Conservation (phyloP, 208 protist genomes). For the Trypanosoma rangeli region DNA sequence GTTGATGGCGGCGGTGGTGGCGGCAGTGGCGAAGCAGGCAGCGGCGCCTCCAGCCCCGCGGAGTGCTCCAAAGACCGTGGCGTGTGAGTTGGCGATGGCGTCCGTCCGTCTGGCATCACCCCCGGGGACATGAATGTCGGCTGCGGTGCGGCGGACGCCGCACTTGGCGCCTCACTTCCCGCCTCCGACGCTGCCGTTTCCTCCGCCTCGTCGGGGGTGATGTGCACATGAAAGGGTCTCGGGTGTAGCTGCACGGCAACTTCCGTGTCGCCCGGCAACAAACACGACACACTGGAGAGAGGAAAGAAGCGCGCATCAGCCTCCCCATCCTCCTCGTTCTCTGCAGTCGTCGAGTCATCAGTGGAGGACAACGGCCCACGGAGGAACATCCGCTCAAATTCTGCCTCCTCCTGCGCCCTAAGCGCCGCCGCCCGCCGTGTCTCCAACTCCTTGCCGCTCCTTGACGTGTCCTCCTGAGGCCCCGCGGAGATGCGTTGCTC, state of each 20-base stretch:
- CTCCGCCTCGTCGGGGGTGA: not conserved
- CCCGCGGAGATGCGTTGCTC: conserved; percentile 4
- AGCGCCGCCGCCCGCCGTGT: conserved; percentile 1
- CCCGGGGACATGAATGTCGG: not conserved
- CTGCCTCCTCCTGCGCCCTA: conserved; percentile 11
- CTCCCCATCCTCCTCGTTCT: not conserved
- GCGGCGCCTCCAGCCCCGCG: not conserved
- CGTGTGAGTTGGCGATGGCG: not conserved
- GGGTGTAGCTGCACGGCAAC: conserved; percentile 4
- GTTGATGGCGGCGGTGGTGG: not conserved
- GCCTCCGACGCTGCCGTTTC: conserved; percentile 2
- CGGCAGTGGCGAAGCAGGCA: not conserved
- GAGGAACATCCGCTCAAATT: conserved; percentile 22
- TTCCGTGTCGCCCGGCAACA: conserved; percentile 15
- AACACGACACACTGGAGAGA: conserved; percentile 3
- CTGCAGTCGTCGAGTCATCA: not conserved
- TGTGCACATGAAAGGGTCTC: conserved; percentile 5
- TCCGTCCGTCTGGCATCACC: not conserved
- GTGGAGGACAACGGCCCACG: not conserved
- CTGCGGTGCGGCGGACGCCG: not conserved
- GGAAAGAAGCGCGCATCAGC: conserved; percentile 4
- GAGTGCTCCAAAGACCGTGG: not conserved
- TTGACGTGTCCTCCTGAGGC: not conserved
- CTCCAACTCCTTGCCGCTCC: not conserved
- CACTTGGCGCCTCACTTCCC: not conserved